Conservation (phyloP, 805 yeast species). For the Helenozyma rhizophorensis region DNA sequence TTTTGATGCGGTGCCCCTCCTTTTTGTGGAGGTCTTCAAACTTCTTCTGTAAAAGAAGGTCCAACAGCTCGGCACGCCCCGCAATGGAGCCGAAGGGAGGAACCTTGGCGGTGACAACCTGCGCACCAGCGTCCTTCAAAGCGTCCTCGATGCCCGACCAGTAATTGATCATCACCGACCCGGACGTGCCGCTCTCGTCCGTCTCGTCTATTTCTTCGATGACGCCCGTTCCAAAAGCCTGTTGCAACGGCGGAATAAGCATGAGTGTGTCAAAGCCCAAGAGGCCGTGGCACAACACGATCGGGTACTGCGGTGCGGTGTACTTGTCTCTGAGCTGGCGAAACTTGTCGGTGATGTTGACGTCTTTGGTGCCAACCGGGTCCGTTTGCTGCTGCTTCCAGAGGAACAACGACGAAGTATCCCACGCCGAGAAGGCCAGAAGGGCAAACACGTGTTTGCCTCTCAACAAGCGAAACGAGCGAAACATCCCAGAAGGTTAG, state of each 20-base stretch:
- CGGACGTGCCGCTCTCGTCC: conserved; percentile 12
- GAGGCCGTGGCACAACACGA: conserved; percentile 82
- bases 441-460: no score
- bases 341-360: conserved; percentile 26
- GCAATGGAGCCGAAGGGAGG: conserved; percentile 79
- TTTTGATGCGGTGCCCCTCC: conserved; percentile 34
- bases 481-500: no score
- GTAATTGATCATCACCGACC: conserved; percentile 53
- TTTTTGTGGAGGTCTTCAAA: conserved; percentile 12
- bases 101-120: conserved; percentile 68
- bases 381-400: no score
- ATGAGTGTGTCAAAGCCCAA: conserved; percentile 66
- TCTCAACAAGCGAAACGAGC: no score
- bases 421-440: no score
- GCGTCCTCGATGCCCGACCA: conserved; percentile 78
- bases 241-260: conserved; percentile 13
- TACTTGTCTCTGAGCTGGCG: conserved; percentile 36
- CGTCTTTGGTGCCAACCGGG: conserved; percentile 5
- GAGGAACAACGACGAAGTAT: no score
- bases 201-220: conserved; percentile 9
- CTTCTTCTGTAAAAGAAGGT: conserved; percentile 43
- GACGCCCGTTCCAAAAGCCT: conserved; percentile 1
- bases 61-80: conserved; percentile 58
- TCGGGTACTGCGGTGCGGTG: conserved; percentile 62
- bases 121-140: conserved; percentile 57